A percentile compares a stretch with the other conserved stretches of the same genome.
These are phyloP conservation scores for Dissophora globulifera DNA, from an alignment of 192 early-diverging fungal species.

Conservation along the genomic window DNA sequence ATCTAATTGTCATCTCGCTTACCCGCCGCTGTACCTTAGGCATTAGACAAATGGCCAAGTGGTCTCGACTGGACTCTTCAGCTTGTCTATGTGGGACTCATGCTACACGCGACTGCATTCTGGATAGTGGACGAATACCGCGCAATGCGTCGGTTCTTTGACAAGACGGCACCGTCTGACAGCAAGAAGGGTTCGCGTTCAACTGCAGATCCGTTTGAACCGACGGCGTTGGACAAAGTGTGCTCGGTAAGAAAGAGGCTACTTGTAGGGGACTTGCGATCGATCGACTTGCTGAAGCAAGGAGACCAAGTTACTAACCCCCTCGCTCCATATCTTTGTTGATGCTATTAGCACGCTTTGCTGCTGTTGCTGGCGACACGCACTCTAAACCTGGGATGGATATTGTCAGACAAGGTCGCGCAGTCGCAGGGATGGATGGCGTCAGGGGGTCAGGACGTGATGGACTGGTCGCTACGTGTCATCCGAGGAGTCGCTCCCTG, in stretches of 20 bases:
- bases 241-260: slow-evolving; percentile 24
- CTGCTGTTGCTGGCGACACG: slow-evolving; percentile 10
- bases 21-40: slow-evolving; percentile 1
- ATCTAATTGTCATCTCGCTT: background rate
- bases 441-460: background rate
- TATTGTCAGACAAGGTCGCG: background rate
- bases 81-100: slow-evolving; percentile 5
- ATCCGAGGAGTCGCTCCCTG: slow-evolving; percentile 1
- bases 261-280: background rate
- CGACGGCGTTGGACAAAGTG: slow-evolving; percentile 11
- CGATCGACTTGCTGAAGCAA: background rate
- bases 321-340: background rate
- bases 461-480: slow-evolving; percentile 20
- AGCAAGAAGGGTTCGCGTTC: slow-evolving; percentile 7
- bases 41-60: background rate
- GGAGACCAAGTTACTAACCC: background rate
- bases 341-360: slow-evolving; percentile 6
- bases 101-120: slow-evolving; percentile 35
- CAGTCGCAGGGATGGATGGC: background rate
- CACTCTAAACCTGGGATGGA: slow-evolving; percentile 7
- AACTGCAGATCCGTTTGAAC: slow-evolving; percentile 28
- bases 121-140: slow-evolving; percentile 41
- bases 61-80: background rate
- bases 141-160: background rate
- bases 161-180: background rate